These are phyloP conservation scores for Xylaria sp. DNA, from an alignment of 2,329 filamentous ascomycete species.

Conservation along the genomic window DNA sequence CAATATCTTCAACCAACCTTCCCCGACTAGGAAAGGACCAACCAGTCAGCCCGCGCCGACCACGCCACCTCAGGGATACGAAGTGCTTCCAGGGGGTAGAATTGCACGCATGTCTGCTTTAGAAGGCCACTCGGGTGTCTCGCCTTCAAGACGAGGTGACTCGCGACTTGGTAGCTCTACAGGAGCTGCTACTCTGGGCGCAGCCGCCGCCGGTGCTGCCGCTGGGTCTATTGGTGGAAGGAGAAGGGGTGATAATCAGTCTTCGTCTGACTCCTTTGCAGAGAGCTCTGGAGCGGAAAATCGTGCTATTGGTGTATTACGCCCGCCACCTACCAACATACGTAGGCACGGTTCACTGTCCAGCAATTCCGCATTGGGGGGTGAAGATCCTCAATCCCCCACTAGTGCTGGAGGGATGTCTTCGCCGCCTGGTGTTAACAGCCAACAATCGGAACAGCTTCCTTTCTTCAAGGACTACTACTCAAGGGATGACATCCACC, in stretches of 20 bases:
- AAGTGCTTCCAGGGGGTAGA: conserved; percentile 84
- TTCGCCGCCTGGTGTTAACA: conserved; percentile 83
- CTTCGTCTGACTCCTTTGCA: conserved; percentile 77
- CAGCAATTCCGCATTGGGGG: conserved; percentile 79
- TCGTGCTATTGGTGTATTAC: conserved; percentile 62
- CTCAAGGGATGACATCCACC: conserved; percentile 94
- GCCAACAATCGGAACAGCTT: conserved; percentile 94
- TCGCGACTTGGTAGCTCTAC: conserved; percentile 60
- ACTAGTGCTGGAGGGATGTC: conserved; percentile 79
- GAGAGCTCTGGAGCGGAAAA: conserved; percentile 77
- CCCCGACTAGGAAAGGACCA: conserved; percentile 70
- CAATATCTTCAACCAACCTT: conserved; percentile 90
- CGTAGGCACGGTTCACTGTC: conserved; percentile 90
- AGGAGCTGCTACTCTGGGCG: conserved; percentile 59
- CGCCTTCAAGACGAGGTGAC: conserved; percentile 64
- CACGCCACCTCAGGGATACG: conserved; percentile 66
- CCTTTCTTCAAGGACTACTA: conserved; percentile 99
- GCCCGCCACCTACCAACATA: conserved; percentile 67
- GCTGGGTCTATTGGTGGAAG: conserved; percentile 61
- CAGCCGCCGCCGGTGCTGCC: conserved; percentile 43
- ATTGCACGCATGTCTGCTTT: conserved; percentile 96
- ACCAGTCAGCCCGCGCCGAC: conserved; percentile 53
- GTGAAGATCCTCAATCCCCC: conserved; percentile 79
- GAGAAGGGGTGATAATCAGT: conserved; percentile 65
- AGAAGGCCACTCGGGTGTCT: conserved; percentile 76